phyloP scores from a whole-genome alignment of 306 rosid species.

The Pterocarpus santalinus region DNA sequence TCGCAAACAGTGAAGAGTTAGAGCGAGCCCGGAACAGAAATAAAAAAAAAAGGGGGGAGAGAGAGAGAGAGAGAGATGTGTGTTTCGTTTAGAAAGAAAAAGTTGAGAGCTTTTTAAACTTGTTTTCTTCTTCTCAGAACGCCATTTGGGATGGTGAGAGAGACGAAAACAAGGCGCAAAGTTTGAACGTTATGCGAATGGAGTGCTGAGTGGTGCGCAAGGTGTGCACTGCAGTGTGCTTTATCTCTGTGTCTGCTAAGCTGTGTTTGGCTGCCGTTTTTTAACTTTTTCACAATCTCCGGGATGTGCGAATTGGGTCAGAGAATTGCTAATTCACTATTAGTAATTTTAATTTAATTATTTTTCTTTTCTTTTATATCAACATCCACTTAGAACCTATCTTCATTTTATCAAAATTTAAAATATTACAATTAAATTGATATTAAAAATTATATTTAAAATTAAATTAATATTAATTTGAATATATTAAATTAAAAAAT shows the following conservation, averaged over 20 bases:
- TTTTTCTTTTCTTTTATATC: too few relatives aligned
- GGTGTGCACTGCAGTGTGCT: not conserved
- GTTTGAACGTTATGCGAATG: conserved; percentile 41
- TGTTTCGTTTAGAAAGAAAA: too few relatives aligned
- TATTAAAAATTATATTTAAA: too few relatives aligned
- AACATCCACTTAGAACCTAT: too few relatives aligned
- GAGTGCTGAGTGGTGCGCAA: not conserved
- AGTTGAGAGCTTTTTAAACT: not conserved
- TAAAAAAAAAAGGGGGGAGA: not conserved
- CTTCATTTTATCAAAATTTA: too few relatives aligned
- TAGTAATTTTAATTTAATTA: too few relatives aligned
- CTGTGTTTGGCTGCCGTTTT: not conserved
- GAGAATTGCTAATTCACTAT: too few relatives aligned
- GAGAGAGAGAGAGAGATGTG: not conserved
- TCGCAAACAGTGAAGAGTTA: not conserved
- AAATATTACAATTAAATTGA: too few relatives aligned
- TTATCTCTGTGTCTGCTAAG: not conserved
- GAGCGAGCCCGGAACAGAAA: too few relatives aligned
- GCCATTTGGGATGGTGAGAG: not conserved
- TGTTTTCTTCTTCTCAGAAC: not conserved
- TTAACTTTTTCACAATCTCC: not conserved
- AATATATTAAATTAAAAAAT: too few relatives aligned
- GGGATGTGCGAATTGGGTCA: too few relatives aligned
- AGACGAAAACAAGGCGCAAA: conserved; percentile 28
- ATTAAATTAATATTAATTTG: too few relatives aligned